These are phyloP conservation scores for Calocera viscosa DNA, from an alignment of 768 basidiomycete genomes.

Conservation along the genomic window DNA sequence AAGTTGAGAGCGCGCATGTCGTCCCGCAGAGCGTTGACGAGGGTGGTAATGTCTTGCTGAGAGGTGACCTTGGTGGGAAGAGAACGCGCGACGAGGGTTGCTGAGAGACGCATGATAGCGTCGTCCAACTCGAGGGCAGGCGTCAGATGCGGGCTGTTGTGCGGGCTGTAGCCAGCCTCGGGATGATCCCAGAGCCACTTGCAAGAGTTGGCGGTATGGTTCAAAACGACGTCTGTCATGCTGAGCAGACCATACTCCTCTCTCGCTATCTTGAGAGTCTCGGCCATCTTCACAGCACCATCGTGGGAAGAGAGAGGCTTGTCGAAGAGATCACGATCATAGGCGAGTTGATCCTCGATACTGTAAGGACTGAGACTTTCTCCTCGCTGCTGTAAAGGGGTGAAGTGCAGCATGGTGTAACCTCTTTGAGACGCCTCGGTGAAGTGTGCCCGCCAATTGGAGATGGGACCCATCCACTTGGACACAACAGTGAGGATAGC, in stretches of 20 bases:
- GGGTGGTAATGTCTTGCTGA: slow-evolving; percentile 50
- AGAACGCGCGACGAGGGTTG: slow-evolving; percentile 46
- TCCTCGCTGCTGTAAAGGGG: slow-evolving; percentile 86
- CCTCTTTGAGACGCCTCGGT: slow-evolving; percentile 75
- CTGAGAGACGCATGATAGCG: slow-evolving; percentile 71
- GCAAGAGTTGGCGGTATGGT: slow-evolving; percentile 93
- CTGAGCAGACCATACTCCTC: slow-evolving; percentile 81
- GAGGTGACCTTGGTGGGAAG: slow-evolving; percentile 61
- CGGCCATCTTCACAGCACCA: slow-evolving; percentile 46
- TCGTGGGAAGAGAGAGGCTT: slow-evolving; percentile 28
- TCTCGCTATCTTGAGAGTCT: slow-evolving; percentile 54
- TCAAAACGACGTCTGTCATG: slow-evolving; percentile 90
- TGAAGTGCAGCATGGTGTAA: slow-evolving; percentile 97
- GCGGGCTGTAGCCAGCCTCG: slow-evolving; percentile 87
- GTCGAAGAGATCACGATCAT: slow-evolving; percentile 63
- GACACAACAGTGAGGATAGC: slow-evolving; percentile 83
- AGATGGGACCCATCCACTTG: slow-evolving; percentile 91
- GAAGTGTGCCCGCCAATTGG: slow-evolving; percentile 67
- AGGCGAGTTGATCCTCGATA: slow-evolving; percentile 73
- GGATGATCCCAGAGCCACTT: slow-evolving; percentile 87
- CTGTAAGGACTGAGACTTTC: slow-evolving; percentile 87
- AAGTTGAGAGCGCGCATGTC: slow-evolving; percentile 54
- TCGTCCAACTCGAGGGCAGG: slow-evolving; percentile 89
- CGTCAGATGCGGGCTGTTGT: slow-evolving; percentile 80
- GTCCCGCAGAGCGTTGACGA: slow-evolving; percentile 51